Conservation (phyloP, 148 eudicot species). For the Pharnaceum exiguum region DNA sequence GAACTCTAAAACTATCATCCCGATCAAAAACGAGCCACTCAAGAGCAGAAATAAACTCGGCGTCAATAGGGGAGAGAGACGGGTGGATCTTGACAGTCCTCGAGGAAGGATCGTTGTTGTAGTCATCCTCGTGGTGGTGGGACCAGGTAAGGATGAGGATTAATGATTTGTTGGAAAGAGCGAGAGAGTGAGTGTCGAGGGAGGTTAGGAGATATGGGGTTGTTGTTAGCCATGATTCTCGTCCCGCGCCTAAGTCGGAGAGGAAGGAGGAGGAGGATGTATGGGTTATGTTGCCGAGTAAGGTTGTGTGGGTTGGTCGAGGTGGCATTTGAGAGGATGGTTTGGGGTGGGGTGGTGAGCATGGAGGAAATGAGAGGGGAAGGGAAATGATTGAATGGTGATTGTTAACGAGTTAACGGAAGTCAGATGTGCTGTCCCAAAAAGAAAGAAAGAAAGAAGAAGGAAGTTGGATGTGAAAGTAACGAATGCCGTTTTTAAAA, state of each 20-base stretch:
- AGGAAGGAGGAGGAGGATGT: constrained; percentile 67
- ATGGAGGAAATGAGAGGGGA: constrained; percentile 11
- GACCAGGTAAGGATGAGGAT: constrained; percentile 68
- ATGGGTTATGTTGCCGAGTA: constrained; percentile 54
- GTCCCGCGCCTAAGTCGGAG: constrained; percentile 70
- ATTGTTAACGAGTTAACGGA: no score
- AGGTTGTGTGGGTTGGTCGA: constrained; percentile 54
- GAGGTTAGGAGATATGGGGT: constrained; percentile 57
- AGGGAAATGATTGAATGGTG: background rate
- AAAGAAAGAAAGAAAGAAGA: no score
- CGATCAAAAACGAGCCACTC: constrained; percentile 93
- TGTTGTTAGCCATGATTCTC: constrained; percentile 67
- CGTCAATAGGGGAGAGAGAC: constrained; percentile 65
- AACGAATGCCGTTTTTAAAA: no score
- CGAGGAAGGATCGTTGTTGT: constrained; percentile 18
- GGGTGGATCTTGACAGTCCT: constrained; percentile 85
- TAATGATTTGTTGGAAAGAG: constrained; percentile 55
- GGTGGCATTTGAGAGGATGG: constrained; percentile 42
- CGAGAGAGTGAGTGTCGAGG: constrained; percentile 70
- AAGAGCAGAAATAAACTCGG: constrained; percentile 64
- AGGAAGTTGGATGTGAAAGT: no score
- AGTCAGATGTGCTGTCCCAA: no score
- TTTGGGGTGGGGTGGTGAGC: no score
- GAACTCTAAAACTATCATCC: constrained; percentile 59
- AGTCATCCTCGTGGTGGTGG: constrained; percentile 10